phyloP scores from a whole-genome alignment of 169 alveolate genomes.

The Eimeria praecox region DNA sequence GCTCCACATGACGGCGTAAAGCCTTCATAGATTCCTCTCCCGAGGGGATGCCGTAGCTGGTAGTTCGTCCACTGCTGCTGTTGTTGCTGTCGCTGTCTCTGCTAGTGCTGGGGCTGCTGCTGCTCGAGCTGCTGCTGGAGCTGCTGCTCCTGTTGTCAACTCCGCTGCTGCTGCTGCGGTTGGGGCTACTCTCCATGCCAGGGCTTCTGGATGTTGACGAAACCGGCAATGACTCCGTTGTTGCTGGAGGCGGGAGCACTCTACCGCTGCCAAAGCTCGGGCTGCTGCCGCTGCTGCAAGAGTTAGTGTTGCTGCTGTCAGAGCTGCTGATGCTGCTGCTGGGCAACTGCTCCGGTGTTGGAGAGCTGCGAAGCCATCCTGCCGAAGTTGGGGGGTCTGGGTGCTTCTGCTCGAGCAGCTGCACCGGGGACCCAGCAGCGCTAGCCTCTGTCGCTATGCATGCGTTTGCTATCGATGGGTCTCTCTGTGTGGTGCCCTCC shows the following conservation, averaged over 20 bases:
- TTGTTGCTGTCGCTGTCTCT: neutral
- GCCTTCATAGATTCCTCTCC: conserved; percentile 65
- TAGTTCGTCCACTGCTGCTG: neutral
- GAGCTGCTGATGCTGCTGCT: neutral
- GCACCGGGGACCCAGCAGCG: neutral
- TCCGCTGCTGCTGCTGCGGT: neutral
- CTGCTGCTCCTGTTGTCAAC: neutral
- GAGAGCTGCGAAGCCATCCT: neutral
- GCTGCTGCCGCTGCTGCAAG: neutral
- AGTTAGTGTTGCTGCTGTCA: conserved; percentile 15
- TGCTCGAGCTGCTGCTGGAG: conserved; percentile 1
- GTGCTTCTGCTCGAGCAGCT: neutral
- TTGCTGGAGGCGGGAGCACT: neutral
- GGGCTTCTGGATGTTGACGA: neutral
- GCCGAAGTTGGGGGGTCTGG: neutral
- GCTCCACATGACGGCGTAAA: conserved; percentile 61
- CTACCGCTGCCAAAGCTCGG: neutral
- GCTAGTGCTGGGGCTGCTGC: neutral
- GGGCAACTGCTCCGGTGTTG: neutral
- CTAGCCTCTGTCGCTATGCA: neutral
- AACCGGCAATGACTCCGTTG: neutral
- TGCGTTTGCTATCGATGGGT: neutral
- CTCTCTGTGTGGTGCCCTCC: neutral
- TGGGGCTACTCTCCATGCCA: neutral
- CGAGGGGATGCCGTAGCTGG: conserved; percentile 25